Evolutionary conservation across 805 yeast species (phyloP), one percentile per base, ranked within the genome.

Genomic region (Hanseniaspora guilliermondii): DNA sequence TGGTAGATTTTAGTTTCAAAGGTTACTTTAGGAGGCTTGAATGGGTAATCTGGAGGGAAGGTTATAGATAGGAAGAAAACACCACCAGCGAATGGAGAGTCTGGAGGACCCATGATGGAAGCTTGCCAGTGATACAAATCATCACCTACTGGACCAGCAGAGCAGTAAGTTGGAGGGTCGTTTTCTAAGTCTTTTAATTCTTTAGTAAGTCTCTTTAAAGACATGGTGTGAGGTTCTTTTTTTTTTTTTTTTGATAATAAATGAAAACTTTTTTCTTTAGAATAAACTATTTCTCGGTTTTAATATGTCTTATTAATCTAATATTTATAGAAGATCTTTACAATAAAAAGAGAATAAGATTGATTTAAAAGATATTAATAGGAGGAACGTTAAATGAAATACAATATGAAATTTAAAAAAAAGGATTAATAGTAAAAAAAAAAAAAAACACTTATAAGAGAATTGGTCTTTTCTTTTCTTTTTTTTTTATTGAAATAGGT

Each of bases 121-220:
- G 97, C 98, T 74, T 93, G 97, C 98, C 98, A 93, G 76, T 91
- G 97, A 74, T 85, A 93, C 67, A 91, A 75, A 70, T 91, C 98
- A 64, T 93, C 97, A 47, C 97, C 97, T 46, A 87, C 93, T 63
- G 98, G 98, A 41, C 98, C 98, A 11, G 98, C 98, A 24, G 97
- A 88, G 73, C 97, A 93, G 46, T 96, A 89, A 59, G 97, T 85
- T 64, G 97, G 97, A 60, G 98, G 98, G 70, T 91, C 98, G 77
- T 96, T 84, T 69, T 96, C 96, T 68, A 91, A 78, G 71, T 93
- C 98, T 64, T 83, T 83, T 65, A 93, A 79, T 75, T 91, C 98
- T 74, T 91, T 91, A 73, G 87, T 85, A 65, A 91, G 87, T 78
- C 98, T 88, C 74, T 93, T 93, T 64, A 81, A 76, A 61, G 97